Evolutionary conservation across 108 stramenopile species (phyloP).

Genomic region (Nannochloropsis gaditana): DNA sequence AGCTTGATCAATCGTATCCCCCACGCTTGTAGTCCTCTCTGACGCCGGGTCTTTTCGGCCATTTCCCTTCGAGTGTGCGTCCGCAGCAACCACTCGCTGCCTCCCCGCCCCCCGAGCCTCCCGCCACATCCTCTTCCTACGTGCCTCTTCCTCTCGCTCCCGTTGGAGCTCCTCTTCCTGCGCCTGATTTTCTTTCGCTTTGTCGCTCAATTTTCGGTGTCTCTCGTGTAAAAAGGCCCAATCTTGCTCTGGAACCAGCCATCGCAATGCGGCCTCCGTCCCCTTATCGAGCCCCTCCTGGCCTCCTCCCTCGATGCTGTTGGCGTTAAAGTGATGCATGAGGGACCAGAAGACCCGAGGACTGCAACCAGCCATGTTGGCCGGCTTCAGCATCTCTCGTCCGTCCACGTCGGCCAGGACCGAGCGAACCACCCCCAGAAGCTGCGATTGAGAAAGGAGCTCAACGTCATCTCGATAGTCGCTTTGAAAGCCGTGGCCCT

Average conservation of each 20-base stretch:
- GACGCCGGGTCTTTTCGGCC: neutral
- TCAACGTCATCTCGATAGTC: constrained; percentile 7
- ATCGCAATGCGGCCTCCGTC: neutral
- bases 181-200: neutral
- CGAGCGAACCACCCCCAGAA: neutral
- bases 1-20: neutral
- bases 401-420: neutral
- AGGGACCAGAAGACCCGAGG: neutral
- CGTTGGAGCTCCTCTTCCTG: neutral
- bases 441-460: neutral
- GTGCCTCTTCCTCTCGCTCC: constrained; percentile 15
- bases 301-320: neutral
- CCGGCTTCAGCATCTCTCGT: neutral
- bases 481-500: constrained; percentile 11
- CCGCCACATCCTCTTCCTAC: neutral
- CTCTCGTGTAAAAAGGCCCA: neutral
- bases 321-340: neutral
- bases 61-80: neutral
- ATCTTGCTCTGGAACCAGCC: neutral
- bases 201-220: neutral
- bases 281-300: neutral
- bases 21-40: neutral
- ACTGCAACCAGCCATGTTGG: neutral
- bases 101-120: neutral
- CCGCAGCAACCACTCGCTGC: neutral